Conservation (phyloP, 164 flowering plant genomes). For the Piper betle region DNA sequence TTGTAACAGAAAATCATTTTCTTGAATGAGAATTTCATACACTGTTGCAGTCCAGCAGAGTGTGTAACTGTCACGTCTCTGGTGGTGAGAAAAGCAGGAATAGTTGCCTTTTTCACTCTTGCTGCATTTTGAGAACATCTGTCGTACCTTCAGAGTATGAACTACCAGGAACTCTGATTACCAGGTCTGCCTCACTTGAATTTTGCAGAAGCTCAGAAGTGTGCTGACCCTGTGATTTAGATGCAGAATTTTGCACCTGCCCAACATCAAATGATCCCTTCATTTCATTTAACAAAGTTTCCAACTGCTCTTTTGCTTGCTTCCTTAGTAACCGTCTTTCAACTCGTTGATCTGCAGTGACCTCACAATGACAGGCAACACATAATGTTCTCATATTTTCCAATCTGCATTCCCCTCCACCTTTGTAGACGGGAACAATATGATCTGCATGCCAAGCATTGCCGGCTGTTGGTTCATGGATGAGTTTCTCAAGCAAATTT, state of each 20-base stretch:
- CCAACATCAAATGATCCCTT: not conserved
- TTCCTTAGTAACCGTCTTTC: constrained; percentile 33
- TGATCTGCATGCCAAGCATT: constrained; percentile 99
- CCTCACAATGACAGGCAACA: constrained; percentile 82
- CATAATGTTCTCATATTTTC: constrained; percentile 93
- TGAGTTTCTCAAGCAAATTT: constrained; percentile 66
- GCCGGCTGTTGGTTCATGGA: constrained; percentile 59
- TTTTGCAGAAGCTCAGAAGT: not conserved
- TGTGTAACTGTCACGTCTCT: not conserved
- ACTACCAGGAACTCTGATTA: constrained; percentile 72
- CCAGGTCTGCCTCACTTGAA: constrained; percentile 28
- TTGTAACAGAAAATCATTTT: no score
- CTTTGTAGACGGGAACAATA: constrained; percentile 63
- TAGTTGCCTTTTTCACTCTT: not conserved
- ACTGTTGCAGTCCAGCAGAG: no score
- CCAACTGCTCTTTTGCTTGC: constrained; percentile 53
- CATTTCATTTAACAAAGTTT: constrained; percentile 16
- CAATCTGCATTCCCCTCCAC: constrained; percentile 91
- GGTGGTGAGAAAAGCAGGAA: no score
- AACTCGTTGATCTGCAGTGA: constrained; percentile 54
- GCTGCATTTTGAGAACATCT: no score
- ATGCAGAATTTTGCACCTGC: not conserved
- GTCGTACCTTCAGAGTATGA: constrained; percentile 31
- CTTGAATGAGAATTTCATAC: no score
- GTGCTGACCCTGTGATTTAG: not conserved